These are phyloP conservation scores for Candida nanaspora DNA, from an alignment of 805 yeast genomes.

Conservation along the genomic window DNA sequence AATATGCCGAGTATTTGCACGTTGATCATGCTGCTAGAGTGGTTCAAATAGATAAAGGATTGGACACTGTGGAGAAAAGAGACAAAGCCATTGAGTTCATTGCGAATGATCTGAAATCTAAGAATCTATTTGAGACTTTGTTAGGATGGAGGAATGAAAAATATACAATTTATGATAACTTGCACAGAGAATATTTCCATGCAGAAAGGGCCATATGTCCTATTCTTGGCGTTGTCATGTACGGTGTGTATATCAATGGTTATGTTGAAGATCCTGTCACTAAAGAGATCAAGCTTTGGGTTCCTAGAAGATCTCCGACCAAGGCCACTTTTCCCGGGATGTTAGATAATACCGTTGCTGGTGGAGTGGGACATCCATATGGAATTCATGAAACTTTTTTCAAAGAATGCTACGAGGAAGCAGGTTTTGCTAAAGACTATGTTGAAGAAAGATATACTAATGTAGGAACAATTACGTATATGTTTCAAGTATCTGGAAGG, in stretches of 20 bases:
- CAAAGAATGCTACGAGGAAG: conserved; percentile 90
- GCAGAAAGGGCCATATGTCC: conserved; percentile 81
- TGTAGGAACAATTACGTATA: conserved; percentile 66
- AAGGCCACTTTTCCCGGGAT: conserved; percentile 87
- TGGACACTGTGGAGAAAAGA: conserved; percentile 34
- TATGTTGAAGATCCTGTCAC: conserved; percentile 38
- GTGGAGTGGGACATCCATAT: conserved; percentile 82
- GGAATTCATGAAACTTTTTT: conserved; percentile 69
- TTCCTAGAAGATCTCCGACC: conserved; percentile 69
- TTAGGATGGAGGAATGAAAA: conserved; percentile 84
- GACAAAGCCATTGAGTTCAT: conserved; percentile 32
- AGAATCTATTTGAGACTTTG: conserved; percentile 29
- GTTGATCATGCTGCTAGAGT: conserved; percentile 20
- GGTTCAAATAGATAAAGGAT: conserved; percentile 22
- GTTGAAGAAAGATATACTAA: conserved; percentile 37
- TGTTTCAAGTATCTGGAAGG: conserved; percentile 32
- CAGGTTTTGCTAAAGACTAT: conserved; percentile 55
- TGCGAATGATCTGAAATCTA: conserved; percentile 33
- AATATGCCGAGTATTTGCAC: background rate
- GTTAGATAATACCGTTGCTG: conserved; percentile 93
- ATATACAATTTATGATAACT: conserved; percentile 61
- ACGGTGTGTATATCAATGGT: conserved; percentile 87
- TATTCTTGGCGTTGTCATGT: conserved; percentile 77
- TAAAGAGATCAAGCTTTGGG: conserved; percentile 58
- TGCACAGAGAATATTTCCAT: conserved; percentile 49